A percentile compares a stretch with the other conserved stretches of the same genome.
Evolutionary conservation across 1,139 yeast genomes (phyloP).

Genomic region (Arxiozyma heterogenica): DNA sequence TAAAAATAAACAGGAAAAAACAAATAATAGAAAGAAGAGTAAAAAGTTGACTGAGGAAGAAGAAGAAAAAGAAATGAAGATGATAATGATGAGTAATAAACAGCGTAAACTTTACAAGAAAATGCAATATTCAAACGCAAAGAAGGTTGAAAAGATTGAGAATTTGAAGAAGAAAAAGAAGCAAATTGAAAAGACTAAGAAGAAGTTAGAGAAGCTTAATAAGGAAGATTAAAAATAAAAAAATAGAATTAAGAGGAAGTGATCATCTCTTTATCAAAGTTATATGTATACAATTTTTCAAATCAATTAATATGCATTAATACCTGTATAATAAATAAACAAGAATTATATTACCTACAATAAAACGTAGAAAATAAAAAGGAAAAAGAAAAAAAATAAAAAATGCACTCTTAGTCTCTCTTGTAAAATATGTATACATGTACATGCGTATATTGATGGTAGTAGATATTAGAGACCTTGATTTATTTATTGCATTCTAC

Average conservation of each 20-base stretch:
- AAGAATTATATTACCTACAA: background rate
- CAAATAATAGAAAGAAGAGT: conserved; percentile 20
- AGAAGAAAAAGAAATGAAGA: conserved; percentile 79
- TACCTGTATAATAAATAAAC: background rate
- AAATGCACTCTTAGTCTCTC: background rate
- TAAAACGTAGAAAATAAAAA: too few species aligned
- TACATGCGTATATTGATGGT: background rate
- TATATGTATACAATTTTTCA: too few species aligned
- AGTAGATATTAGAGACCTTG: background rate
- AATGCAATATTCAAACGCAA: conserved; percentile 87
- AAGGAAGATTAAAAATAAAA: conserved; percentile 16
- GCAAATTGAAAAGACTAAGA: conserved; percentile 61
- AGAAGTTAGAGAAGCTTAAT: conserved; percentile 38
- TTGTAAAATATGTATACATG: background rate
- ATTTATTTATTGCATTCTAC: conserved; percentile 36
- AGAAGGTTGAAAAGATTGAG: conserved; percentile 73
- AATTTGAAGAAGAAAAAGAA: conserved; percentile 70
- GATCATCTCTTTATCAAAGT: background rate
- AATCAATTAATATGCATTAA: background rate
- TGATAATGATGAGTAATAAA: conserved; percentile 96
- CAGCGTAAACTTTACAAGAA: conserved; percentile 89
- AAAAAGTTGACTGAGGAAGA: conserved; percentile 43
- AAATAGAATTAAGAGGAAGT: background rate
- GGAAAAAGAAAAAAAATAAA: background rate
- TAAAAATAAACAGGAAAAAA: conserved; percentile 15